Evolutionary conservation across 2,329 filamentous ascomycete genomes (phyloP).

Genomic region (Neopestalotiopsis sp.): DNA sequence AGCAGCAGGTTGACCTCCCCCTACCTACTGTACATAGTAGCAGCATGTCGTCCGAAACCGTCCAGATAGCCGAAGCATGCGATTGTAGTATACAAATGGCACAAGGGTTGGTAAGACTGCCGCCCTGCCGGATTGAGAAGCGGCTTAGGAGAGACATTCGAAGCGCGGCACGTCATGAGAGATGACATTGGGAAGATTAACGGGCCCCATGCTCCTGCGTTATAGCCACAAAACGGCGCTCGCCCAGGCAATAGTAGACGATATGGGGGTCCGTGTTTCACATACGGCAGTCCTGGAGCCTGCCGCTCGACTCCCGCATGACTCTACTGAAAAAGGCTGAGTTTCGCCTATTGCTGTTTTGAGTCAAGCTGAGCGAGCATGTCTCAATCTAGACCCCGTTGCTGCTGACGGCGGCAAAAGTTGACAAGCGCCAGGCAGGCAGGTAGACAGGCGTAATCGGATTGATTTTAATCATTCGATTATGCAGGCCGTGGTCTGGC

Average conservation of each 20-base stretch:
- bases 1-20: not conserved
- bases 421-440: conserved; percentile 7
- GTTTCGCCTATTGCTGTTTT: conserved; percentile 10
- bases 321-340: not conserved
- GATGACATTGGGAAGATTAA: not conserved
- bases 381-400: conserved; percentile 19
- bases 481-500: not conserved
- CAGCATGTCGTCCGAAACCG: not conserved
- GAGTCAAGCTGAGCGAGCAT: conserved; percentile 8
- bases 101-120: not conserved
- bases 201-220: not conserved
- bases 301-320: not conserved
- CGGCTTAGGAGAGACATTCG: not conserved
- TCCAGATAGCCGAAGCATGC: conserved; percentile 6
- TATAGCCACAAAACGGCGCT: conserved; percentile 3
- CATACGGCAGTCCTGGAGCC: conserved; percentile 21
- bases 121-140: not conserved
- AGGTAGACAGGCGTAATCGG: not conserved
- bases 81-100: not conserved
- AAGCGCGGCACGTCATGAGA: not conserved
- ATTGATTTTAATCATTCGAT: conserved; percentile 3
- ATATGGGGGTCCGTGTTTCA: conserved; percentile 23
- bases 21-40: too few species aligned
- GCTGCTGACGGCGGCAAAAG: conserved; percentile 8
- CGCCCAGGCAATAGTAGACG: conserved; percentile 20